Percentiles rank a stretch among this genome's conserved stretches.
Conservation (phyloP, 2,329 filamentous ascomycete genomes). For the Alternaria infectoria region DNA sequence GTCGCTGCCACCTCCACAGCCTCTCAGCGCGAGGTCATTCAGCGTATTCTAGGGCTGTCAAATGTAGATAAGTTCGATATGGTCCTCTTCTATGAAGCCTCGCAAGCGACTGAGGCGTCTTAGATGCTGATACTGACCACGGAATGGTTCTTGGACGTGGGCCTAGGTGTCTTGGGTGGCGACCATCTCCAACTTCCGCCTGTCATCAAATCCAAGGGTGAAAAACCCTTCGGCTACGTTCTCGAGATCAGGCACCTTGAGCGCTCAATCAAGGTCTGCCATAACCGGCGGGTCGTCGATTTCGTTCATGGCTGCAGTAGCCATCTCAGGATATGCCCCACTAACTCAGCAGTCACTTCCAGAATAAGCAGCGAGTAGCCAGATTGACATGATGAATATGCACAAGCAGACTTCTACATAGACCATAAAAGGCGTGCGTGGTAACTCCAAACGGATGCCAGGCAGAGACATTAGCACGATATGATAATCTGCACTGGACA, state of each 20-base stretch:
- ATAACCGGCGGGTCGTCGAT: not conserved
- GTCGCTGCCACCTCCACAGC: not conserved
- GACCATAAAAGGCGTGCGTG: rapidly evolving
- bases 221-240: not conserved
- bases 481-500: not conserved
- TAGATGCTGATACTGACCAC: not conserved
- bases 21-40: not conserved
- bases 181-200: not conserved
- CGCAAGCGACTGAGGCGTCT: not conserved
- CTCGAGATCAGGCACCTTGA: not conserved
- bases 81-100: not conserved
- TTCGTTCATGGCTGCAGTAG: not conserved
- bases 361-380: not conserved
- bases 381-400: not conserved
- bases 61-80: not conserved
- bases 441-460: not conserved
- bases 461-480: not conserved
- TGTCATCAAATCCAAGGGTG: not conserved
- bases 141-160: not conserved
- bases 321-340: not conserved
- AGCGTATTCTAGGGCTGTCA: not conserved
- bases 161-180: not conserved
- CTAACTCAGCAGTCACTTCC: no score
- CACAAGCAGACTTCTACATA: not conserved
- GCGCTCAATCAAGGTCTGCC: not conserved